Percentiles rank a stretch among this genome's conserved stretches.
These are phyloP conservation scores for Cymbopogon citratus DNA, from an alignment of 176 grass and related monocot species.

Conservation along the genomic window DNA sequence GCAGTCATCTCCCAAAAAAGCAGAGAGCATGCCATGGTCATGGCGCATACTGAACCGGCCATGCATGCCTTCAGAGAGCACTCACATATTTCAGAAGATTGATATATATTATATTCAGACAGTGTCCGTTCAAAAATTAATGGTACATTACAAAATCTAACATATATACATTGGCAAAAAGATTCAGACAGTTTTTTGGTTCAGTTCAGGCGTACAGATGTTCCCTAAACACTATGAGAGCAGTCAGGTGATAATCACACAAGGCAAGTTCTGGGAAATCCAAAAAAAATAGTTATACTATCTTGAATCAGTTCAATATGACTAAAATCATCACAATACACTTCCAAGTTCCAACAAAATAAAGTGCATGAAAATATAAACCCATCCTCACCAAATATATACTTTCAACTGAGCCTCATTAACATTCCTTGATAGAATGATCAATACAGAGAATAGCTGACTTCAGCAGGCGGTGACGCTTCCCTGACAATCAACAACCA, in stretches of 20 bases:
- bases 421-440: conserved; percentile 91
- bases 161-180: no score
- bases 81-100: no score
- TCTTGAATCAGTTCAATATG: background rate
- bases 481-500: conserved; percentile 63
- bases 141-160: no score
- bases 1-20: no score
- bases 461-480: conserved; percentile 61
- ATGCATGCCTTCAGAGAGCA: no score
- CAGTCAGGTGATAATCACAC: background rate
- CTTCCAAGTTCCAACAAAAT: background rate
- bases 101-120: no score
- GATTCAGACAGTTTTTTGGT: no score
- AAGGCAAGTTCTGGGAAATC: background rate
- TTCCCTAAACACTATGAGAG: background rate
- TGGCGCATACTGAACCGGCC: no score
- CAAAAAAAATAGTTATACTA: background rate
- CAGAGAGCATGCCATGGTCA: no score
- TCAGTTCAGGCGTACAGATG: no score
- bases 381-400: conserved; percentile 75
- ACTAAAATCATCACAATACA: background rate
- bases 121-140: no score
- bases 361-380: background rate
- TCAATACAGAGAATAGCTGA: conserved; percentile 91
- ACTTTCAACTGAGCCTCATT: conserved; percentile 97